Conservation (phyloP, 2,329 filamentous ascomycete genomes). For the Gaeumannomyces sp. region DNA sequence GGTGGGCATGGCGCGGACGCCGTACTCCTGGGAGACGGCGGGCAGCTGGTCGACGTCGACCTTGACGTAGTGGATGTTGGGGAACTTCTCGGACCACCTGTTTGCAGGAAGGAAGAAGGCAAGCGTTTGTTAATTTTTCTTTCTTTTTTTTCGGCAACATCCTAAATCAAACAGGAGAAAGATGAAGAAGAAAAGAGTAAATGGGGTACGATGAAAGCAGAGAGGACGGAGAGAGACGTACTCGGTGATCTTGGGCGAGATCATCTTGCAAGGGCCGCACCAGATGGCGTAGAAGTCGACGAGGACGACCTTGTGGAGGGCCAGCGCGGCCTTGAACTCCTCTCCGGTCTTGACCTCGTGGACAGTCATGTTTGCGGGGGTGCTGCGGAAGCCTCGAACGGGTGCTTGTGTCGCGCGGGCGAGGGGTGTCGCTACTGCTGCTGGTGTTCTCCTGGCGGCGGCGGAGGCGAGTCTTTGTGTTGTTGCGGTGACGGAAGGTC, state of each 20-base stretch:
- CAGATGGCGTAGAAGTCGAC: slow-evolving; percentile 85
- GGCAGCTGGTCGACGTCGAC: slow-evolving; percentile 81
- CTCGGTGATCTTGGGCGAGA: slow-evolving; percentile 68
- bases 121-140: not conserved
- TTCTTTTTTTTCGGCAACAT: not conserved
- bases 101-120: not conserved
- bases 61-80: slow-evolving; percentile 68
- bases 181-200: not conserved
- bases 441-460: not conserved
- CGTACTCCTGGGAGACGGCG: slow-evolving; percentile 69
- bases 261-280: slow-evolving; percentile 94
- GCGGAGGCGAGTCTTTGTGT: not conserved
- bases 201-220: slow-evolving; percentile 12
- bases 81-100: slow-evolving; percentile 49
- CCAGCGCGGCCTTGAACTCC: slow-evolving; percentile 30
- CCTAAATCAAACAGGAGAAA: too few relatives aligned
- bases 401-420: not conserved
- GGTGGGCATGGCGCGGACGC: slow-evolving; percentile 86
- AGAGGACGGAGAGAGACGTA: slow-evolving; percentile 32
- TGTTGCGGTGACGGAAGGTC: not conserved
- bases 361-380: slow-evolving; percentile 36
- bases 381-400: slow-evolving; percentile 27
- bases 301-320: slow-evolving; percentile 50
- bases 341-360: slow-evolving; percentile 28
- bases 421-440: not conserved